Percentiles rank a stretch among this genome's conserved stretches.
Conservation (phyloP, 2,329 filamentous ascomycete genomes). For the Gaeumannomyces sp. region DNA sequence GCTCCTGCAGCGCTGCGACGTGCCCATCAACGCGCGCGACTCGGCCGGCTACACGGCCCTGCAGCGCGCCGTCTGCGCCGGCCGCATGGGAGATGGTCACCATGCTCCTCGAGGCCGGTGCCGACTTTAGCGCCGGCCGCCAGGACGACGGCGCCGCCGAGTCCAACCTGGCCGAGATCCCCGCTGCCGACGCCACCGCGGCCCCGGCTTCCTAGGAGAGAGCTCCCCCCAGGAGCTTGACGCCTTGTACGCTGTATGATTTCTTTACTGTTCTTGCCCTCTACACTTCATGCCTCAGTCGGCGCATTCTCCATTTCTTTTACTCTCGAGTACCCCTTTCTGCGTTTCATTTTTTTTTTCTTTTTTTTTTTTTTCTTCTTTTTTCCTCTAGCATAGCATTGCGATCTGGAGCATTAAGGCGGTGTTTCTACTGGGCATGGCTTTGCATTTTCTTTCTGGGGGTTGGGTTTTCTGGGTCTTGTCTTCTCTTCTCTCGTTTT, state of each 20-base stretch:
- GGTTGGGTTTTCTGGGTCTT: background rate
- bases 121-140: constrained; percentile 9
- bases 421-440: background rate
- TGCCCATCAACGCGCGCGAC: constrained; percentile 9
- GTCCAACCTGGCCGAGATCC: background rate
- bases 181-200: background rate
- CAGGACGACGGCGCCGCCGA: constrained; percentile 3
- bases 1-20: constrained; percentile 10
- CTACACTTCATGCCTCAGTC: background rate
- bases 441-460: background rate
- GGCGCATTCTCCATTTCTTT: background rate
- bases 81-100: constrained; percentile 10
- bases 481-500: constrained; percentile 8
- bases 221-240: too few relatives aligned
- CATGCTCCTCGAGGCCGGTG: constrained; percentile 8
- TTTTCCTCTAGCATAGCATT: constrained; percentile 3
- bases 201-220: background rate
- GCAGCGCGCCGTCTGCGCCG: constrained; percentile 9
- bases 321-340: background rate
- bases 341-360: background rate
- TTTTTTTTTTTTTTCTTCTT: background rate
- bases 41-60: constrained; percentile 9
- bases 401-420: background rate
- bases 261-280: too few relatives aligned
- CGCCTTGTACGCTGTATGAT: too few relatives aligned